Evolutionary conservation across 1,284 basidiomycete species (phyloP).

Genomic region (Ceratobasidium sp.): DNA sequence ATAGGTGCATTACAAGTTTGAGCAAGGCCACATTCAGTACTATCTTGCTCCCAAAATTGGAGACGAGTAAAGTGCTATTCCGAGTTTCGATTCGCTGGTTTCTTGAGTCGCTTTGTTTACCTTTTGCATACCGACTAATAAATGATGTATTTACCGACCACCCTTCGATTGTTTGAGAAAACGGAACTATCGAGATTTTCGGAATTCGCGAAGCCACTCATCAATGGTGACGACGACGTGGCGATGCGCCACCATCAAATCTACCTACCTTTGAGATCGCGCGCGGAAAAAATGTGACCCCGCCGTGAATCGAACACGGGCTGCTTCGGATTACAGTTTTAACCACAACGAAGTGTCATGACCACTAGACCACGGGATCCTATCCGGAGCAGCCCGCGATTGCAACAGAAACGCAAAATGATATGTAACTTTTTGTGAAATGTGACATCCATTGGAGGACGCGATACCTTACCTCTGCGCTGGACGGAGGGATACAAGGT

Average conservation of each 20-base stretch:
- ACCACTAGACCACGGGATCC: slow-evolving; percentile 36
- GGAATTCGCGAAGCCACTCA: too few species aligned
- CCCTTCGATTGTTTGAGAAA: too few species aligned
- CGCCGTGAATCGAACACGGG: slow-evolving; percentile 37
- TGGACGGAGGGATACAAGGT: too few species aligned
- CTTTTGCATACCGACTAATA: slow-evolving; percentile 7
- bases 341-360: slow-evolving; percentile 36
- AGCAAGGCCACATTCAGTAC: slow-evolving; percentile 81
- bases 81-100: background rate
- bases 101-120: slow-evolving; percentile 9
- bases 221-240: too few species aligned
- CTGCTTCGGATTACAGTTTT: slow-evolving; percentile 28
- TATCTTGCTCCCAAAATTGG: slow-evolving; percentile 90
- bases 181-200: too few species aligned
- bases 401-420: too few species aligned
- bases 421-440: too few species aligned
- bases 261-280: background rate
- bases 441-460: too few species aligned
- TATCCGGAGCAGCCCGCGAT: too few species aligned
- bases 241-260: too few species aligned
- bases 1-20: slow-evolving; percentile 86
- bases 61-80: slow-evolving; percentile 61
- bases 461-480: too few species aligned
- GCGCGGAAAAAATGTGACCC: slow-evolving; percentile 3
- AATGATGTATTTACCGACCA: slow-evolving; percentile 21